These are phyloP conservation scores for Pythium oligandrum DNA, from an alignment of 352 stramenopile species.

Conservation along the genomic window DNA sequence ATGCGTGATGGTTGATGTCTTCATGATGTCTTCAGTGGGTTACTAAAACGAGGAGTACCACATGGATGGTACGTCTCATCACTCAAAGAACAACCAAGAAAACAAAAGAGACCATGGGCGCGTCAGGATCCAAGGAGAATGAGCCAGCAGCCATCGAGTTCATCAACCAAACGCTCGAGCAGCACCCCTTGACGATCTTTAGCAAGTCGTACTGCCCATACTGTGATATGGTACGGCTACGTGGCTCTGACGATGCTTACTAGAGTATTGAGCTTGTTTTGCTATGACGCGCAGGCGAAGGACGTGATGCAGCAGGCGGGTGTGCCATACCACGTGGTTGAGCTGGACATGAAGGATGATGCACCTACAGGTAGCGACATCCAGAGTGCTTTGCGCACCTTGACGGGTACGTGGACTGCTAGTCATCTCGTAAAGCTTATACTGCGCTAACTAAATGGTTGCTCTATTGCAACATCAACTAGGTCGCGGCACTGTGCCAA, in stretches of 20 bases:
- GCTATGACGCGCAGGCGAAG: slow-evolving; percentile 61
- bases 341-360: slow-evolving; percentile 64
- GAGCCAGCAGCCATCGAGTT: slow-evolving; percentile 49
- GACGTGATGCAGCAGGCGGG: slow-evolving; percentile 60
- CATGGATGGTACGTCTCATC: background rate
- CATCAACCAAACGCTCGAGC: slow-evolving; percentile 39
- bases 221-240: slow-evolving; percentile 59
- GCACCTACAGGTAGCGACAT: slow-evolving; percentile 69
- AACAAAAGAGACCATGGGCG: slow-evolving; percentile 23
- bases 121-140: slow-evolving; percentile 36
- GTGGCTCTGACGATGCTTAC: background rate
- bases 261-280: background rate
- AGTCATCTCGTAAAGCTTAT: background rate
- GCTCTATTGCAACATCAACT: slow-evolving; percentile 15
- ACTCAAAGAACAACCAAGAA: background rate
- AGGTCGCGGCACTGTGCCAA: slow-evolving; percentile 92
- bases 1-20: too few relatives aligned
- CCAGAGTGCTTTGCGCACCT: slow-evolving; percentile 76
- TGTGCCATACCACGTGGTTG: slow-evolving; percentile 52
- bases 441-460: background rate
- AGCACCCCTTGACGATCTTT: slow-evolving; percentile 74
- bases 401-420: slow-evolving; percentile 58
- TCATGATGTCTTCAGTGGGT: background rate
- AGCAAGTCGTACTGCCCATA: slow-evolving; percentile 95
- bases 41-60: background rate